A percentile compares a stretch with the other conserved stretches of the same genome.
Evolutionary conservation across 768 basidiomycete species (phyloP).

Genomic region (Russula emetica): DNA sequence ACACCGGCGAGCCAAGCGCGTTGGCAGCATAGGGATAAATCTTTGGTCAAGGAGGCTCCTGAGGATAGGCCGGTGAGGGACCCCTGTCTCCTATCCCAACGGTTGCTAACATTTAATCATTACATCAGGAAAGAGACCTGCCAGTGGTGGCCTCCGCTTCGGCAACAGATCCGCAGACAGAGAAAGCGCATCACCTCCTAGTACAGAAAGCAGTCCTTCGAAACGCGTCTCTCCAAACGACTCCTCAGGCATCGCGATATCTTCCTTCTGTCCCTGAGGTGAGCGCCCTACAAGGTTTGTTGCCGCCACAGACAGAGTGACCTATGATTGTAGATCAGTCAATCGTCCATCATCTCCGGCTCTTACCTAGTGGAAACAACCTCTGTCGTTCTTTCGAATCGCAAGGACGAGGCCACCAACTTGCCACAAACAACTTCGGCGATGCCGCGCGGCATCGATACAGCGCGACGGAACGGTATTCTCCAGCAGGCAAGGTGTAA

Average conservation of each 20-base stretch:
- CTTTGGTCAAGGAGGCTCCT: neutral
- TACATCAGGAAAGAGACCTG: neutral
- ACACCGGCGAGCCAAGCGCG: neutral
- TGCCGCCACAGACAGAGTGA: neutral
- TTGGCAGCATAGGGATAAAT: conserved; percentile 17
- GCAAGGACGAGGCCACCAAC: conserved; percentile 2
- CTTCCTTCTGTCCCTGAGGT: conserved; percentile 16
- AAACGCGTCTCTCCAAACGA: neutral
- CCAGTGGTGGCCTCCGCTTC: neutral
- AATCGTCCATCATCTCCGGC: conserved; percentile 15
- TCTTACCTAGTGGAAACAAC: conserved; percentile 1
- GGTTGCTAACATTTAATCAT: neutral
- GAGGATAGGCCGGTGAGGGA: neutral
- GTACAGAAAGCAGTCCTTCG: neutral
- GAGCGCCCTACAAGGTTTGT: neutral
- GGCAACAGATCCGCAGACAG: neutral
- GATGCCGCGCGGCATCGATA: neutral
- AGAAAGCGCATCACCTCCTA: neutral
- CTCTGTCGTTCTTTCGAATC: neutral
- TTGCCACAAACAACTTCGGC: neutral
- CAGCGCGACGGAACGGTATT: neutral
- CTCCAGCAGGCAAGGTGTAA: neutral
- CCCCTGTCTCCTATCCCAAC: neutral
- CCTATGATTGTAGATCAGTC: neutral
- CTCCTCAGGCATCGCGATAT: neutral